Evolutionary conservation across 345 rosid genomes (phyloP), one percentile per base, ranked within the genome.

Genomic region (Jatropha curcas): DNA sequence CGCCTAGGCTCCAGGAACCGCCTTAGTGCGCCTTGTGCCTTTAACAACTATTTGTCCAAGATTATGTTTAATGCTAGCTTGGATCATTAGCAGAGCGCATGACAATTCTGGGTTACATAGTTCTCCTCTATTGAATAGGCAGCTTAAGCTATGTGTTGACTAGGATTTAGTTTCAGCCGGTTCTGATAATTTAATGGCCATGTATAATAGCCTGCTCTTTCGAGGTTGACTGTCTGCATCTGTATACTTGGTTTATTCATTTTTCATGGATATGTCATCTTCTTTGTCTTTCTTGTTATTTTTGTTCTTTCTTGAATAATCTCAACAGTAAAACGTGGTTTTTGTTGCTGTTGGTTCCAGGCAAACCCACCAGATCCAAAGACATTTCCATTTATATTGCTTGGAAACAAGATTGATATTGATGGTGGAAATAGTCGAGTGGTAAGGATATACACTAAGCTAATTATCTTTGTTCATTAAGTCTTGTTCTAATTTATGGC

Each of bases 381-480:
- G 78, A 74, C 80, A 0, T 94, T 94, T 67, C 98, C 98, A 9
- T 90, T 94, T 75, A 89, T 90, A 78, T 75, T 94, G 71, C 95
- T 94, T 46, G 98, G 98, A 79, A 94, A 94, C 87, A 94, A 94
- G 86, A 87, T 94, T 83, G 98, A 94, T 60, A 87, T 94, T 52
- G 98, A 94, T 88, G 98, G 98, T 70, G 98, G 98, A 77, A 94
- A 94, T 70, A 94, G 98, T 77, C 89, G 98, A 79, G 98, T 92
- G 95, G 98, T 94, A 84, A 85, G 89, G 28, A n/a, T n/a, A n/a
- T n/a, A n/a, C n/a, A n/a, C n/a, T n/a, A n/a, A 72, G 58, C 34
- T 9, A 37, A 37, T 67, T 60, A 37, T 52, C 37, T 64, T 60
- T 35, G 17, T 45, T 53, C 60, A n/a, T 39, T 19, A 14, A 65